Percentiles rank a stretch among this genome's conserved stretches.
Evolutionary conservation across 257 asterid genomes (phyloP).

Genomic region (Solanum chilense): DNA sequence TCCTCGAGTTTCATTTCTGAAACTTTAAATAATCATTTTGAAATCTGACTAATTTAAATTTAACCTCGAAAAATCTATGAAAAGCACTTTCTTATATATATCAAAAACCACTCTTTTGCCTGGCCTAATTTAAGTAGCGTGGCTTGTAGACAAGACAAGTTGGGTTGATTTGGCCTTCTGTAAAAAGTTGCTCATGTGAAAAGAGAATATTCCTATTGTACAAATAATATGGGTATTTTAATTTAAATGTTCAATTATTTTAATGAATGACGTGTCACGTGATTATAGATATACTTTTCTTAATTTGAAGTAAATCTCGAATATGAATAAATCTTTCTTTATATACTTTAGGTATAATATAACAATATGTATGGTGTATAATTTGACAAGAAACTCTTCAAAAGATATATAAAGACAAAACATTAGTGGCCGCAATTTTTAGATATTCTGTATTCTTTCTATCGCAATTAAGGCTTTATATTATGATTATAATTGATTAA

Average conservation of each 20-base stretch:
- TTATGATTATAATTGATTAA: background rate
- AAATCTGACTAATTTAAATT: fast-evolving
- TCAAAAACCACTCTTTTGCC: background rate
- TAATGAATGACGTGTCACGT: background rate
- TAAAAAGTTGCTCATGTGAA: background rate
- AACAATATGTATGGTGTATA: background rate
- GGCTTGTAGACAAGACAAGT: background rate
- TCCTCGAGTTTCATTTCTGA: background rate
- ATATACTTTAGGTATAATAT: background rate
- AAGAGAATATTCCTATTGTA: background rate
- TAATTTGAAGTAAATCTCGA: background rate
- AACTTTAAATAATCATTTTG: background rate
- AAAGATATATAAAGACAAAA: background rate
- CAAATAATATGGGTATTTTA: background rate
- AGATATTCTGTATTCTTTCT: conserved; percentile 4
- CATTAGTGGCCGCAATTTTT: conserved; percentile 1
- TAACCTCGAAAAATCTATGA: fast-evolving
- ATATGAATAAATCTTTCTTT: background rate
- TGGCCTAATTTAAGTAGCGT: background rate
- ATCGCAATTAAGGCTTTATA: background rate
- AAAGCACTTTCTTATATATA: background rate
- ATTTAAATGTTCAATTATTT: background rate
- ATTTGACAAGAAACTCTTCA: background rate
- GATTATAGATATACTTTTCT: background rate
- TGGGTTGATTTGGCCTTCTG: background rate